Evolutionary conservation across 371 early-diverging fungal genomes (phyloP), one percentile per base, ranked within the genome.

Genomic region (Saksenaea oblongispora): DNA sequence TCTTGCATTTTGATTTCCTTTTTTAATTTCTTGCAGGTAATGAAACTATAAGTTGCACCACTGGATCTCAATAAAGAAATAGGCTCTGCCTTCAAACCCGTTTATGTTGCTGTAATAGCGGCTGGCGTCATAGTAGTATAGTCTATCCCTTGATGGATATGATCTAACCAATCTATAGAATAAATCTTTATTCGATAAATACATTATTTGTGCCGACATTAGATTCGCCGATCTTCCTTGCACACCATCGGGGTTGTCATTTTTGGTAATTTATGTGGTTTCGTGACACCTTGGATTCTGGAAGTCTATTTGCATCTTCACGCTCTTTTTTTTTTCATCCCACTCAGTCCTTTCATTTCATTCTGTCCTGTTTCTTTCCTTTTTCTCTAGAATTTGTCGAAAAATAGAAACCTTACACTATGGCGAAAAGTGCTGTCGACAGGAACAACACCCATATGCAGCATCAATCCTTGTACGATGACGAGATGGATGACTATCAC

Each of bases 401-500:
- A 36, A 27, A n/a, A 24, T 37, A 41, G 17, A 9, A 10, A 14
- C 41, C 22, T n/a, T 62, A 63, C 51, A 61, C 18, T 55, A 65
- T 63, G 17, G 70, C 60, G 13, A 66, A 65, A 39, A 62, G 31
- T 18, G 42, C 24, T 51, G 10, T 53, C 34, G 17, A 61, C 2
- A 58, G 42, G n/a, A 24, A 57, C 10, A 24, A 58, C 17, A 44
- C 51, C 28, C 61, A 58, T 24, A 42, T 68, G 9, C 70, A 72
- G 34, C 75, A 64, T 22, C 67, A 74, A 14, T 76, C 80, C 2
- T 61, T 79, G 2, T 79, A 79, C 62, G 70, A 84, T 60, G 81
- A 80, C 35, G 75, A 73, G 27, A 69, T 75, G 65, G 78, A 81
- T 51, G 69, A 76, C 28, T 72, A 76, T 44, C 70, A 73, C 14